Evolutionary conservation across 441 rosid genomes (phyloP), one percentile per base, ranked within the genome.

Genomic region (Rhodomyrtus psidioides): DNA sequence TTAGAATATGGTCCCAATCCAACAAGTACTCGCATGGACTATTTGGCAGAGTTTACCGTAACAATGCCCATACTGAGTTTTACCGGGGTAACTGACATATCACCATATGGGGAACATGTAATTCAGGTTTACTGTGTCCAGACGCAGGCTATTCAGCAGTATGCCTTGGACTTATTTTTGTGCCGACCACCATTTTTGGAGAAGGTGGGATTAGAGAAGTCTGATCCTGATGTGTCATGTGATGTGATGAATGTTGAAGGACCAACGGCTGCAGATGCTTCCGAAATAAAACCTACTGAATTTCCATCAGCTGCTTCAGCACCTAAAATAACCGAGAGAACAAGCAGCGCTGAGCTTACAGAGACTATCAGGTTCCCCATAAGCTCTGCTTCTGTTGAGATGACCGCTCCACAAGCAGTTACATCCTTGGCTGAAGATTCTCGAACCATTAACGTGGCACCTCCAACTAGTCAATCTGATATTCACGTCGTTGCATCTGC

Each of bases 141-240:
- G 91, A 96, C 98, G 85, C 96, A 89, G 88, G 99, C 98, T 82
- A 96, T 97, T 88, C 99, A 95, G 90, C 97, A 95, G 90, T 97
- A 96, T 95, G 92, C 97, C 53, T 90, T 97, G 92, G 96, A 95
- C 86, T 92, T 94, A 82, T 91, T 87, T 89, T 94, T 90, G 86
- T 97, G 99, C 92, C 89, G 94, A 84, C 99, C 98, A 81, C 96
- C 94, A 23, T 91, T 95, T 26, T 39, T 89, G 60, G 98, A 94
- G 85, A 93, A 89, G 91, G 84, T 84, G 17, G 92, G 91, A 84
- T 87, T 92, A 88, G 96, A 94, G 87, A 93, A 88, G 90, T 91
- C 93, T 85, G 94, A 90, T 88, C 92, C 92, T 60, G 90, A 83
- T 90, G 88, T 91, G 79, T 90, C 94, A 34, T 86, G 81, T 62